phyloP scores from a whole-genome alignment of 176 grass and related monocot species.

The Eremochloa ophiuroides region DNA sequence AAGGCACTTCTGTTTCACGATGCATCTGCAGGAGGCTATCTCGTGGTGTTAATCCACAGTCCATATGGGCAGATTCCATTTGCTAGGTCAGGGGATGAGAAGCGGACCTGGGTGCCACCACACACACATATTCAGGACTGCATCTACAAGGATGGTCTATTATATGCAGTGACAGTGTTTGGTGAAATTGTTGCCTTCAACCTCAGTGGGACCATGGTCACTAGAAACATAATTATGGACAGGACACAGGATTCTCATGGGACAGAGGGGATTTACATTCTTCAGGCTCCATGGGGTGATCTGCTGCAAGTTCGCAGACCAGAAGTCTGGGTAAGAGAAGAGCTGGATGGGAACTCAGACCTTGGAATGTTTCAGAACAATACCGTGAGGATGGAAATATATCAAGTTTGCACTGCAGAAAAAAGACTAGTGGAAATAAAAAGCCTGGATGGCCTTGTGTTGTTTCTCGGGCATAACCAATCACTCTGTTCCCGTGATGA shows the following conservation, averaged over 20 bases:
- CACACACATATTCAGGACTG: neutral
- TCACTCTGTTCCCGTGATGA: neutral
- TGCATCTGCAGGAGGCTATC: neutral
- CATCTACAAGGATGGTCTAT: neutral
- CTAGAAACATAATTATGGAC: neutral
- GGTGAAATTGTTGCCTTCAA: neutral
- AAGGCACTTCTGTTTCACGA: too few relatives aligned
- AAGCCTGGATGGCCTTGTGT: neutral
- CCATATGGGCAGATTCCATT: neutral
- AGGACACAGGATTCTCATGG: neutral
- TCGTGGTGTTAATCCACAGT: neutral
- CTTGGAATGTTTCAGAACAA: neutral
- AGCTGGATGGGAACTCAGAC: too few relatives aligned
- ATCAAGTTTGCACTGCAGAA: neutral
- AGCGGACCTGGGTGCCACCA: neutral
- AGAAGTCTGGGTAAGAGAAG: too few relatives aligned
- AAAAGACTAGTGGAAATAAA: neutral
- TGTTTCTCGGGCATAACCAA: neutral
- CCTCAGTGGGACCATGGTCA: neutral
- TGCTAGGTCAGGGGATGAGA: neutral
- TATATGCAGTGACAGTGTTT: neutral
- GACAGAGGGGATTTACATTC: neutral
- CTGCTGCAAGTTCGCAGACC: neutral
- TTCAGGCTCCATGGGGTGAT: neutral
- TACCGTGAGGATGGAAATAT: neutral